phyloP scores from a whole-genome alignment of 176 grass and related monocot genomes.

The maize (Zea mays) region DNA sequence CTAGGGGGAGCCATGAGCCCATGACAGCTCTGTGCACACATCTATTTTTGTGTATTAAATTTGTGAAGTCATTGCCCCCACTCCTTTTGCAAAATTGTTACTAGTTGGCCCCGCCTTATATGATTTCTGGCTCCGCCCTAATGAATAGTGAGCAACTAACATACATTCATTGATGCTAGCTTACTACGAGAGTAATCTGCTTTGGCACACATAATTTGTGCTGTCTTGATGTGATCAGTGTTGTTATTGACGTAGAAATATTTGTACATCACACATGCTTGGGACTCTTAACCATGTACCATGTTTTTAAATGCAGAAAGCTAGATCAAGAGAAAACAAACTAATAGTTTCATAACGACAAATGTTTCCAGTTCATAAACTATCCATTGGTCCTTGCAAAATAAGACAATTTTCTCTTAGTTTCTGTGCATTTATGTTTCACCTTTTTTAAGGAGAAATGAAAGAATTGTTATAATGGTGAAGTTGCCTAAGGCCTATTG shows the following conservation, averaged over 20 bases:
- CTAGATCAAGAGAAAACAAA: neutral
- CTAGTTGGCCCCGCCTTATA: neutral
- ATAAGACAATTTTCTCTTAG: neutral
- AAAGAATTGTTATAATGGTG: neutral
- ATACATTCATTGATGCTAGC: neutral
- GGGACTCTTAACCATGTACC: neutral
- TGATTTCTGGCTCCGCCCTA: neutral
- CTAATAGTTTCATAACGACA: neutral
- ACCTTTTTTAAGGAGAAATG: neutral
- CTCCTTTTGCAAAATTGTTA: neutral
- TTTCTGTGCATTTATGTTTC: neutral
- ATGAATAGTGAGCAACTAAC: neutral
- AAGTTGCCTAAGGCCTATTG: no score
- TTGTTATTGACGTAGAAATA: neutral
- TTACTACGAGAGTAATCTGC: neutral
- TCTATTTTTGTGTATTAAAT: neutral
- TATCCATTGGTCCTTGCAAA: neutral
- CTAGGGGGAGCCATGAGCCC: neutral
- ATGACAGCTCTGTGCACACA: neutral
- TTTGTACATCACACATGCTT: neutral
- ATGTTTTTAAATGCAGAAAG: neutral
- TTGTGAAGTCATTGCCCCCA: neutral
- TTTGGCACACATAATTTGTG: neutral
- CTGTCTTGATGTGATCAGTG: neutral
- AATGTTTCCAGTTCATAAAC: neutral